phyloP scores from a whole-genome alignment of 768 basidiomycete species.

The Mycena vulgaris region DNA sequence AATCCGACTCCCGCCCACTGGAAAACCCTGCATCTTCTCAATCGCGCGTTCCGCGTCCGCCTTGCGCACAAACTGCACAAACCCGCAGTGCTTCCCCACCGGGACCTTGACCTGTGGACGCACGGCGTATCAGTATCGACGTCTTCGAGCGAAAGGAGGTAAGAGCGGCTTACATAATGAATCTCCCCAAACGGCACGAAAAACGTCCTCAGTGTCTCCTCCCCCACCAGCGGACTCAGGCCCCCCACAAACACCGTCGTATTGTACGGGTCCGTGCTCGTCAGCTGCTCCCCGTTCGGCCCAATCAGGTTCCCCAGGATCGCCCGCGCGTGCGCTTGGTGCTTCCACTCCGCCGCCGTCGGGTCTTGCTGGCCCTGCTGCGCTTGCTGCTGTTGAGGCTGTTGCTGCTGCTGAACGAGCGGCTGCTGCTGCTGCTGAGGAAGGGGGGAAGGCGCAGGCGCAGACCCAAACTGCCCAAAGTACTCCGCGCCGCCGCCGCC shows the following conservation, averaged over 20 bases:
- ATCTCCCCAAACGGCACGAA: conserved; percentile 95
- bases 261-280: conserved; percentile 95
- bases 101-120: conserved; percentile 90
- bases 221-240: conserved; percentile 87
- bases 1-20: conserved; percentile 92
- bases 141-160: conserved; percentile 15
- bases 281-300: conserved; percentile 88
- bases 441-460: too few relatives aligned
- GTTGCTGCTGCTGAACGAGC: not conserved
- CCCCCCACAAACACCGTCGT: conserved; percentile 97
- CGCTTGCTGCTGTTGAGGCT: not conserved
- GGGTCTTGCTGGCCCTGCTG: not conserved
- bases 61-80: conserved; percentile 95
- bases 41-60: conserved; percentile 94
- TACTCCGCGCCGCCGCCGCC: too few relatives aligned
- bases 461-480: conserved; percentile 21
- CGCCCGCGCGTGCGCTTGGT: conserved; percentile 86
- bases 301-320: conserved; percentile 89
- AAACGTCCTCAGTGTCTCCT: conserved; percentile 92
- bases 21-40: conserved; percentile 97
- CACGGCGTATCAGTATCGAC: conserved; percentile 11
- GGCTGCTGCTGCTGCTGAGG: conserved; percentile 35
- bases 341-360: conserved; percentile 86
- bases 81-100: conserved; percentile 95
- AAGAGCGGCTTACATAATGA: conserved; percentile 83